These are phyloP conservation scores for Amanita brunnescens DNA, from an alignment of 768 basidiomycete genomes.

Conservation along the genomic window DNA sequence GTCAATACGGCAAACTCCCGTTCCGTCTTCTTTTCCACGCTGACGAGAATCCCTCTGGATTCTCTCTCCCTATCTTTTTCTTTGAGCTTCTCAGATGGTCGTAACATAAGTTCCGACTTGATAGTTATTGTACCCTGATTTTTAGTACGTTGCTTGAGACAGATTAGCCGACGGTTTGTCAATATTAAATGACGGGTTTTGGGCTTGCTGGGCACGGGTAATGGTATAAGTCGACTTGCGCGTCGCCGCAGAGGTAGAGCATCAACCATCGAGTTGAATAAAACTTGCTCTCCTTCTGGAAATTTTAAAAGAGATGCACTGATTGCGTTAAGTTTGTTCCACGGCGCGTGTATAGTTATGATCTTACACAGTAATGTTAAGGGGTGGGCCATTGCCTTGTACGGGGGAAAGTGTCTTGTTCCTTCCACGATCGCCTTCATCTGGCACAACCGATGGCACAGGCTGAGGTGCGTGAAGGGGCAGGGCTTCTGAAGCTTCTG, in stretches of 20 bases:
- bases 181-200: slow-evolving; percentile 49
- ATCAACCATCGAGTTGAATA: slow-evolving; percentile 48
- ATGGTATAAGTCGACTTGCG: slow-evolving; percentile 44
- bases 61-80: slow-evolving; percentile 41
- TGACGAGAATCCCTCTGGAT: slow-evolving; percentile 31
- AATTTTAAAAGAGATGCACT: slow-evolving; percentile 30
- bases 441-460: neutral
- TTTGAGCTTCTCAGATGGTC: slow-evolving; percentile 24
- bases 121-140: slow-evolving; percentile 27
- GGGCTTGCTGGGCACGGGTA: slow-evolving; percentile 40
- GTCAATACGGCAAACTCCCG: slow-evolving; percentile 54
- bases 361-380: slow-evolving; percentile 36
- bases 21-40: slow-evolving; percentile 45
- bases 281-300: slow-evolving; percentile 34
- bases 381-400: slow-evolving; percentile 35
- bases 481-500: slow-evolving; percentile 23
- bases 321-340: neutral
- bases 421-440: slow-evolving; percentile 38
- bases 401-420: slow-evolving; percentile 46
- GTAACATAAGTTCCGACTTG: slow-evolving; percentile 45
- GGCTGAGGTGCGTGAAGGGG: slow-evolving; percentile 6
- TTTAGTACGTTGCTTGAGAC: slow-evolving; percentile 39
- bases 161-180: slow-evolving; percentile 48
- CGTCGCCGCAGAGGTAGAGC: slow-evolving; percentile 44
- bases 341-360: neutral